phyloP scores from a whole-genome alignment of 805 yeast genomes.

The Kluyveromyces wickerhamii region DNA sequence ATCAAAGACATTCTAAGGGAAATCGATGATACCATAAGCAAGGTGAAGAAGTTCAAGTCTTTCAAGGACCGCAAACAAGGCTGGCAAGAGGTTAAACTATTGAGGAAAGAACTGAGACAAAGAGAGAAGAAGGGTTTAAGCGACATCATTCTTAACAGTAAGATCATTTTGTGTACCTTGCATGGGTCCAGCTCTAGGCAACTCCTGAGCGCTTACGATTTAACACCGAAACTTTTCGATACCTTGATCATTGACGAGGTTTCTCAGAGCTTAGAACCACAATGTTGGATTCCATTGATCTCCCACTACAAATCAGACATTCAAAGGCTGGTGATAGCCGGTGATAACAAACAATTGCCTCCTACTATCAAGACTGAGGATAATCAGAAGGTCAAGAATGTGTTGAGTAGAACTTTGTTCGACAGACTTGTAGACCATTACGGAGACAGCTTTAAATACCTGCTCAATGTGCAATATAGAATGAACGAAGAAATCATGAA shows the following conservation, averaged over 20 bases:
- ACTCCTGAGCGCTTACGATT: constrained; percentile 42
- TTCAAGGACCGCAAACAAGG: constrained; percentile 58
- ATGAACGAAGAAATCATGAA: constrained; percentile 76
- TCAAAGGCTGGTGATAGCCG: constrained; percentile 68
- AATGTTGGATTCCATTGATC: constrained; percentile 90
- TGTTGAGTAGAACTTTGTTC: constrained; percentile 62
- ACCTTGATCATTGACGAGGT: constrained; percentile 91
- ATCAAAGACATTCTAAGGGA: constrained; percentile 63
- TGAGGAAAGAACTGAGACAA: constrained; percentile 59
- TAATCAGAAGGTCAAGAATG: constrained; percentile 34
- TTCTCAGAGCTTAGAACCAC: constrained; percentile 89
- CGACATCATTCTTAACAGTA: constrained; percentile 51
- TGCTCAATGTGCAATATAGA: constrained; percentile 76
- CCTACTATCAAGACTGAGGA: constrained; percentile 70
- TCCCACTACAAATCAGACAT: constrained; percentile 46
- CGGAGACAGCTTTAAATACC: constrained; percentile 41
- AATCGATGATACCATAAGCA: constrained; percentile 51
- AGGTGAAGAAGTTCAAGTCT: constrained; percentile 51
- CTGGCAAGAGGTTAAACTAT: constrained; percentile 58
- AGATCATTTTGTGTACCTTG: constrained; percentile 72
- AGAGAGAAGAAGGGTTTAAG: constrained; percentile 58
- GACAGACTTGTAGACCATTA: constrained; percentile 59
- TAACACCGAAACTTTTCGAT: constrained; percentile 44
- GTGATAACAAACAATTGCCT: constrained; percentile 87
- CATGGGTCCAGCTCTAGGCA: constrained; percentile 83